Conservation (phyloP, 257 asterid genomes). For the Leonotis leonurus region DNA sequence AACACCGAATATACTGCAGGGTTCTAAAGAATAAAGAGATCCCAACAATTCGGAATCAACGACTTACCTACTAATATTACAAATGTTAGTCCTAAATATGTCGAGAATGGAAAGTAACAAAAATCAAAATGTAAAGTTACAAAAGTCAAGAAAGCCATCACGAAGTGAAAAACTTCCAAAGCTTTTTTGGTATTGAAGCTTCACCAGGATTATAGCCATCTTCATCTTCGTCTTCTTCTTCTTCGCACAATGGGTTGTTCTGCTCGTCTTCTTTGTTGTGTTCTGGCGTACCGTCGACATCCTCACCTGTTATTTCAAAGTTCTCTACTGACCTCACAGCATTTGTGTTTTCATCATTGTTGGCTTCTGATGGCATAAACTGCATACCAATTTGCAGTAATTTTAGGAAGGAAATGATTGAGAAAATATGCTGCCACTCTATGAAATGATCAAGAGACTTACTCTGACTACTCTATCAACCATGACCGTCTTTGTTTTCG, state of each 20-base stretch:
- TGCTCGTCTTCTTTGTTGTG: constrained; percentile 33
- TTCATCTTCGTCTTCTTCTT: constrained; percentile 22
- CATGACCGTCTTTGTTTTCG: constrained; percentile 22
- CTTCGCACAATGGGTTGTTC: constrained; percentile 36
- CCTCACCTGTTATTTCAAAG: constrained; percentile 31
- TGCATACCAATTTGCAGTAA: constrained; percentile 37
- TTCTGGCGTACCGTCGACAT: constrained; percentile 39
- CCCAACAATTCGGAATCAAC: constrained; percentile 2
- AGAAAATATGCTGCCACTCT: not conserved
- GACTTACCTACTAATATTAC: constrained; percentile 8
- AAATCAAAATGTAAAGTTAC: no score
- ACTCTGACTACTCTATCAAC: constrained; percentile 40
- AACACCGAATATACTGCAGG: constrained; percentile 8
- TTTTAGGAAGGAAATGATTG: not conserved
- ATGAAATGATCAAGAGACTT: constrained; percentile 12
- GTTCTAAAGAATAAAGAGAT: constrained; percentile 5
- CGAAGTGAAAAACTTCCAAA: constrained; percentile 82
- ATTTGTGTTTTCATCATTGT: constrained; percentile 16
- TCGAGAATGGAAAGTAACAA: not conserved
- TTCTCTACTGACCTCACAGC: constrained; percentile 21
- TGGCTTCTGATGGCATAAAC: constrained; percentile 29
- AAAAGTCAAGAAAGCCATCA: constrained; percentile 22
- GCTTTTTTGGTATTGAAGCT: constrained; percentile 50
- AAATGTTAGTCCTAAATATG: constrained; percentile 5
- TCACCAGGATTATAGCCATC: constrained; percentile 49